Evolutionary conservation across 768 basidiomycete genomes (phyloP).

Genomic region (Pleurotus citrinopileatus): DNA sequence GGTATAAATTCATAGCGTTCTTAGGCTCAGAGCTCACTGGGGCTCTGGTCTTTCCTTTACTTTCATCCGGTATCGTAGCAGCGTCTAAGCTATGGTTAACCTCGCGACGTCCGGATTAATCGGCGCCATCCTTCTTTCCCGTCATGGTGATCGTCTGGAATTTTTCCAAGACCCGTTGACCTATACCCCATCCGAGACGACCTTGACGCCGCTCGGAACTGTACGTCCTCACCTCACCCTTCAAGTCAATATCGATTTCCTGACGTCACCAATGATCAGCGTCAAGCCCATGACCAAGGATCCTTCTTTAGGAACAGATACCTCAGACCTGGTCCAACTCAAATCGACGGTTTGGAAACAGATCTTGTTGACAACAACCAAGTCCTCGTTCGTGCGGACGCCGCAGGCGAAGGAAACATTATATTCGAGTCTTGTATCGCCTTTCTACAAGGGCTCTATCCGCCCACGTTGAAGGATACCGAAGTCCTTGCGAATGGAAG

Average conservation of each 20-base stretch:
- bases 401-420: conserved; percentile 48
- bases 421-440: conserved; percentile 51
- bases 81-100: background rate
- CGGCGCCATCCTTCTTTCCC: conserved; percentile 10
- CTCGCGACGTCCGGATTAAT: conserved; percentile 5
- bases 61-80: background rate
- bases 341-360: conserved; percentile 32
- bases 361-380: conserved; percentile 32
- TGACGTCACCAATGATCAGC: background rate
- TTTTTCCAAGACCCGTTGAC: conserved; percentile 13
- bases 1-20: background rate
- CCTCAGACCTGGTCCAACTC: conserved; percentile 33
- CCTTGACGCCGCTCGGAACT: conserved; percentile 10
- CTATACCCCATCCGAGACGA: conserved; percentile 5
- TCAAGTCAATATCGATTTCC: background rate
- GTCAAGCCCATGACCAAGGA: conserved; percentile 24
- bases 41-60: background rate
- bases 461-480: conserved; percentile 37
- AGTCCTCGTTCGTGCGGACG: conserved; percentile 45
- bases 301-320: conserved; percentile 35
- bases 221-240: background rate
- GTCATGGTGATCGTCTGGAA: conserved; percentile 11
- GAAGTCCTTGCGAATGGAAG: conserved; percentile 43
- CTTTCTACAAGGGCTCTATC: conserved; percentile 53
- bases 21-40: background rate